Percentiles rank a stretch among this genome's conserved stretches.
Evolutionary conservation across 2,329 filamentous ascomycete genomes (phyloP).

Genomic region (Ceratocystis lukuohia): DNA sequence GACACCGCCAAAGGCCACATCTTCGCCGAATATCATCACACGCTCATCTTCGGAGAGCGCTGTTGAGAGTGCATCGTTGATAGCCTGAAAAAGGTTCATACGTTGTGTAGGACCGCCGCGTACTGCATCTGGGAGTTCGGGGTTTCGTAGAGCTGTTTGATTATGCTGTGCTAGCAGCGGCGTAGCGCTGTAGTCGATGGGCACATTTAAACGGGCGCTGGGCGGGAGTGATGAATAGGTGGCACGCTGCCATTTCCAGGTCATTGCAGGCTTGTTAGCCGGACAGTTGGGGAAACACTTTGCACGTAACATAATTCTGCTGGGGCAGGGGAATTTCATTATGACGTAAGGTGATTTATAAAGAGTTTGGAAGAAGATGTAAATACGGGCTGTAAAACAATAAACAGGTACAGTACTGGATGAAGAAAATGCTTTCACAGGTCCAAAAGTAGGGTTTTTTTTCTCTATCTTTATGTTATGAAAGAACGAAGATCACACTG

Average conservation of each 20-base stretch:
- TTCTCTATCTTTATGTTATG: background rate
- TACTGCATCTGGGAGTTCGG: slow-evolving; percentile 54
- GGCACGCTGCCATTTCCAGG: slow-evolving; percentile 10
- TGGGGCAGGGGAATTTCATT: background rate
- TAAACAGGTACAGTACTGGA: background rate
- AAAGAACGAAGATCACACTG: background rate
- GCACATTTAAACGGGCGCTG: slow-evolving; percentile 61
- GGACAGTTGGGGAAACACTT: background rate
- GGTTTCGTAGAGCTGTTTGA: slow-evolving; percentile 53
- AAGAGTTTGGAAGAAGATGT: background rate
- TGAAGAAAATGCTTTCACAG: background rate
- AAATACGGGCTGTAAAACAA: background rate
- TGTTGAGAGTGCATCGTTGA: slow-evolving; percentile 78
- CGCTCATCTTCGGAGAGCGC: slow-evolving; percentile 73
- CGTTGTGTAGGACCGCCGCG: slow-evolving; percentile 62
- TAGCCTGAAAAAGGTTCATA: slow-evolving; percentile 85
- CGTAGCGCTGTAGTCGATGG: slow-evolving; percentile 74
- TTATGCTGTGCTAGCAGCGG: slow-evolving; percentile 70
- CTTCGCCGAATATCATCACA: slow-evolving; percentile 87
- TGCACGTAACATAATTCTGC: background rate
- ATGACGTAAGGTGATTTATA: background rate
- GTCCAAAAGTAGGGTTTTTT: background rate
- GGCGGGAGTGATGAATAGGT: slow-evolving; percentile 44
- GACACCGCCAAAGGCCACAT: slow-evolving; percentile 92
- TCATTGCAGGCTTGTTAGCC: background rate